These are phyloP conservation scores for Amanita subjunquillea DNA, from an alignment of 768 basidiomycete species.

Conservation along the genomic window DNA sequence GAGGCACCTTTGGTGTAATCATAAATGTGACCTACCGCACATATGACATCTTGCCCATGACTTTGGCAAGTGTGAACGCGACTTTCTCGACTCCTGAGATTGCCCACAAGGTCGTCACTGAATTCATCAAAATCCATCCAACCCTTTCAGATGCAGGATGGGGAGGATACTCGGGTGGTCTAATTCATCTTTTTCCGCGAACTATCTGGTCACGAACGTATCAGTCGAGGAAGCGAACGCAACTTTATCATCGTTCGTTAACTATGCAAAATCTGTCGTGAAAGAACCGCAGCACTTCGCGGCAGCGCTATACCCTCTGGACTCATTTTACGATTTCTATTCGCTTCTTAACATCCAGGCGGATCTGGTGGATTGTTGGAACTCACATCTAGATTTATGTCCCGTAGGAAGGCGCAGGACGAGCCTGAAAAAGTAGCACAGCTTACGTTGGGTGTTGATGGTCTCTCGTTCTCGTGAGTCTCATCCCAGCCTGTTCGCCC, in stretches of 20 bases:
- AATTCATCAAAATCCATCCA: constrained; percentile 23
- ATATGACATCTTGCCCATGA: constrained; percentile 18
- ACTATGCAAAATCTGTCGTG: no score
- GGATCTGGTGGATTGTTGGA: background rate
- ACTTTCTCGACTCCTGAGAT: constrained; percentile 16
- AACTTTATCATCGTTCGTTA: background rate
- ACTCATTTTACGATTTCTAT: no score
- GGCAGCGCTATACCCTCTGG: no score
- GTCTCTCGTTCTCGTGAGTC: no score
- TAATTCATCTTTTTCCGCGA: constrained; percentile 5
- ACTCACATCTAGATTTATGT: background rate
- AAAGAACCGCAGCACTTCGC: no score
- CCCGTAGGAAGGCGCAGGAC: background rate
- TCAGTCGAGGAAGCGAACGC: background rate
- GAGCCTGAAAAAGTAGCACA: no score
- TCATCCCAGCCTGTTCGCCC: no score
- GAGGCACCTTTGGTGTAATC: constrained; percentile 39
- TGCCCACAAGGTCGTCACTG: constrained; percentile 19
- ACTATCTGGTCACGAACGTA: constrained; percentile 12
- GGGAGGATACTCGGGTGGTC: constrained; percentile 26
- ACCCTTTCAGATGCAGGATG: constrained; percentile 30
- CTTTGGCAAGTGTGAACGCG: background rate
- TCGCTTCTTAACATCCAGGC: no score
- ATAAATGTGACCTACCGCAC: constrained; percentile 36
- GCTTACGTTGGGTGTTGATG: no score